Conservation (phyloP, 495 filamentous ascomycete species). For the Bacidia gigantensis region DNA sequence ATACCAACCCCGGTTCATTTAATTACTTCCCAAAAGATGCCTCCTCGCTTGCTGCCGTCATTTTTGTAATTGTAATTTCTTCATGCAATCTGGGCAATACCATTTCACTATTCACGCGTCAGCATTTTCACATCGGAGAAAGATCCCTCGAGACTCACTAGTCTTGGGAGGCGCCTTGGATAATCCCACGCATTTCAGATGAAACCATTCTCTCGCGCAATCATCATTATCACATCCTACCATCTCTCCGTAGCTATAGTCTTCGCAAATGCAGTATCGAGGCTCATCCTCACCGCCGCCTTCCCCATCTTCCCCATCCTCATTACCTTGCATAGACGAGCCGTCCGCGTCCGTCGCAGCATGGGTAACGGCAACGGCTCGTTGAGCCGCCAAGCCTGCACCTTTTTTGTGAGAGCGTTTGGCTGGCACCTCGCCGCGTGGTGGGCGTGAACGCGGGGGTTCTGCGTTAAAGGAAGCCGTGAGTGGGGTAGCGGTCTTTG, state of each 20-base stretch:
- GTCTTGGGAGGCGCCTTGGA: constrained; percentile 72
- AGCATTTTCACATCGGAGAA: background rate
- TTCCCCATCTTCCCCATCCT: constrained; percentile 29
- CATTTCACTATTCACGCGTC: constrained; percentile 53
- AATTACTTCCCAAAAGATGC: background rate
- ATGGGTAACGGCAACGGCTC: constrained; percentile 32
- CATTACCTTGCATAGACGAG: constrained; percentile 14
- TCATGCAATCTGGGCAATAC: constrained; percentile 81
- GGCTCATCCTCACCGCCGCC: constrained; percentile 65
- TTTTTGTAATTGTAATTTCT: constrained; percentile 32
- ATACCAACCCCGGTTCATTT: background rate
- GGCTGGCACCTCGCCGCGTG: constrained; percentile 30
- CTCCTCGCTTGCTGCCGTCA: background rate
- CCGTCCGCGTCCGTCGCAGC: constrained; percentile 37
- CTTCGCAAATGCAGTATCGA: constrained; percentile 85
- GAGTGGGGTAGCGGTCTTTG: constrained; percentile 48
- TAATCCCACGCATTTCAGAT: constrained; percentile 81
- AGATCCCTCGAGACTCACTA: constrained; percentile 41
- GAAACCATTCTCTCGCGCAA: constrained; percentile 91
- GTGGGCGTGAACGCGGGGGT: constrained; percentile 26
- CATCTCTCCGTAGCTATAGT: constrained; percentile 93
- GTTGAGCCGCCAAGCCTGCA: constrained; percentile 24
- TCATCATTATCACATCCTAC: constrained; percentile 86
- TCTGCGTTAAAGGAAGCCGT: constrained; percentile 29
- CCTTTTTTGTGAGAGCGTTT: constrained; percentile 65